phyloP scores from a whole-genome alignment of 805 yeast species.

The Lipomyces mesembrius region DNA sequence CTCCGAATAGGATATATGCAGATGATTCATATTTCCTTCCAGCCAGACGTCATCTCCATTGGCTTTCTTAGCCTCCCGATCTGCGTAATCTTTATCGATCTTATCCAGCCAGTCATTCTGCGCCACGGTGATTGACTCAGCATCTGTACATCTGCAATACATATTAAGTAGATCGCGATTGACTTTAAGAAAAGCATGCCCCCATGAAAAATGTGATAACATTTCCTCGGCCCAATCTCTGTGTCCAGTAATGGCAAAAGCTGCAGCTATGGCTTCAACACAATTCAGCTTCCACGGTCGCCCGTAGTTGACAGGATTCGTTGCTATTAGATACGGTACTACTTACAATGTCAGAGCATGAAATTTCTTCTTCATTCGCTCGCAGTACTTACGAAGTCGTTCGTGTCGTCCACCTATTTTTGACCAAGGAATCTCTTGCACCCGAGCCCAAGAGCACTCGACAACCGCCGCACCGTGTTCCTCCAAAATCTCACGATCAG shows the following conservation, averaged over 20 bases:
- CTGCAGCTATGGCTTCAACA: slow-evolving; percentile 96
- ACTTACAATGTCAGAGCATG: not conserved
- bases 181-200: slow-evolving; percentile 79
- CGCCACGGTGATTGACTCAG: slow-evolving; percentile 70
- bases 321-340: slow-evolving; percentile 90
- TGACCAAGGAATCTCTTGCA: slow-evolving; percentile 94
- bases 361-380: not conserved
- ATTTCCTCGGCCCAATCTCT: slow-evolving; percentile 84
- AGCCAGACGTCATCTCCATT: slow-evolving; percentile 70
- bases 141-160: slow-evolving; percentile 80
- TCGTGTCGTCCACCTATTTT: slow-evolving; percentile 92
- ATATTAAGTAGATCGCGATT: slow-evolving; percentile 76
- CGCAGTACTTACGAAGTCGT: slow-evolving; percentile 52
- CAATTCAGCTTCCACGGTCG: slow-evolving; percentile 94
- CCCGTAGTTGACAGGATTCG: slow-evolving; percentile 96
- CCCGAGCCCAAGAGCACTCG: slow-evolving; percentile 97
- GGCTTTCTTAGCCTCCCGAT: slow-evolving; percentile 56
- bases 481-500: slow-evolving; percentile 78
- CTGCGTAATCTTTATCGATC: slow-evolving; percentile 67
- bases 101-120: slow-evolving; percentile 75
- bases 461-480: slow-evolving; percentile 92
- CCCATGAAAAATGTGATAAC: slow-evolving; percentile 87
- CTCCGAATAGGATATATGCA: slow-evolving; percentile 39
- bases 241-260: slow-evolving; percentile 91
- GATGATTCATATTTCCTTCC: slow-evolving; percentile 75